Base-by-base conservation (phyloP, 208 protist species). In the Trypanosoma vivax region DNA sequence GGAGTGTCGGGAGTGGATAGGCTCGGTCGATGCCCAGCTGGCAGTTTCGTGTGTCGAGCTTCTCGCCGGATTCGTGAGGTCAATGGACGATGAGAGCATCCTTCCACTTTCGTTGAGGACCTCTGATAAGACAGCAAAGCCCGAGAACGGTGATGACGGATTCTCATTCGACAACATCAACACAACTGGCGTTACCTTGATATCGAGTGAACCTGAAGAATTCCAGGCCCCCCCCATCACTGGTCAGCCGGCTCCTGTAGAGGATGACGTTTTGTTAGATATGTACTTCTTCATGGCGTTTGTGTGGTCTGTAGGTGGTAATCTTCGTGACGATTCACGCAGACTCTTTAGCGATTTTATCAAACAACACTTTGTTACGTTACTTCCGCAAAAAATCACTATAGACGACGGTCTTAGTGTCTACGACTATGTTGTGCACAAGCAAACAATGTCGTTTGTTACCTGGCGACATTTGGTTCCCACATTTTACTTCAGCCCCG, bases 221-320 rank as follows among this genome's bases (percentile, higher is more conserved):
- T 93, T 95, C 58, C 53, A 54, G n/a, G 50, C 73, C 6, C 83
- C 73, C 11, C 33, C 48, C 14, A 90, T 93, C 52, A 88, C 69
- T 6, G 59, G 54, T 40, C 39, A 73, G 40, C 69, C 67, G 13
- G 83, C 72, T 1, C 27, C 40, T 16, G 51, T 60, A 45, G 73
- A 92, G 48, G 72, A 84, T 25, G 58, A 71, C 27, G 65, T 80
- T 5, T 62, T 96, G 41, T 85, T 97, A 50, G 88, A 96, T 53
- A 90, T 91, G 74, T 90, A 94, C 65, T 97, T 98, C 64, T 48
- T 97, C 4, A 98, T 98, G 82, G 69, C 92, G 1, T 87, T 98
- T 52, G 82, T 98, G 42, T 99, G 97, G 97, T 77, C 92, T 6
- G 53, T 99, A 21, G 97, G 97, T 40, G 94, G 83, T 35, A 97